Evolutionary conservation across 1,284 basidiomycete genomes (phyloP), one percentile per base, ranked within the genome.

Genomic region (Hymenochaete sp.): DNA sequence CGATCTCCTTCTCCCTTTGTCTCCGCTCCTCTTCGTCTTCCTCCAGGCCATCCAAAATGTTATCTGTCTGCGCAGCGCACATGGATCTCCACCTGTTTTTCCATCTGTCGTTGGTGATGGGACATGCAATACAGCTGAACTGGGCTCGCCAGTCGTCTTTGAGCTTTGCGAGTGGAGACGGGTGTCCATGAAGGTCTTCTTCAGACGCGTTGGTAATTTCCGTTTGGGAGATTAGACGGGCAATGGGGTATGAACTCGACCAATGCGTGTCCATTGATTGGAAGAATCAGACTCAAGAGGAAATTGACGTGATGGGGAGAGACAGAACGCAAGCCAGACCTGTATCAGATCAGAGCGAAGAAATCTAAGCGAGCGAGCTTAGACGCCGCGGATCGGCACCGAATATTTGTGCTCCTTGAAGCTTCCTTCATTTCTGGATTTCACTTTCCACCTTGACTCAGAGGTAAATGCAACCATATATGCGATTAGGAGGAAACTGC

Each of bases 101-200:
- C 95, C 95, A 98, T 26, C 73, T 75, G 19, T 75, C 73, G 52
- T 89, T 97, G 16, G 93, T 87, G 21, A 98, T 71, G 13, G 92
- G 90, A n/a, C 95, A 58, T 53, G 81, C 86, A 41, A 93, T 70
- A 0, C 65, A 61, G 42, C 79, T 72, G 56, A 84, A 88, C 4
- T 76, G 77, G 8, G 65, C 55, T 40, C 67, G 70, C 11, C 76
- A 70, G 21, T 75, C 71, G 10, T 67, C 57, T 1, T 73, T 58
- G 32, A 80, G 59, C 45, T 63, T 62, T 38, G 80, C 67, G 2
- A 78, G 62, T 2, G 77, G 71, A 0, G 77, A 39, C 19, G 25
- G 8, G 16, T 42, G 33, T 19, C 19, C 35, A 13, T 11, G 14
- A 11, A 31, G 31, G 9, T 50, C 29, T 32, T 35, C 27, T 38